Base-by-base conservation (phyloP, 805 yeast genomes). In the Myxozyma melibiosi region DNA sequence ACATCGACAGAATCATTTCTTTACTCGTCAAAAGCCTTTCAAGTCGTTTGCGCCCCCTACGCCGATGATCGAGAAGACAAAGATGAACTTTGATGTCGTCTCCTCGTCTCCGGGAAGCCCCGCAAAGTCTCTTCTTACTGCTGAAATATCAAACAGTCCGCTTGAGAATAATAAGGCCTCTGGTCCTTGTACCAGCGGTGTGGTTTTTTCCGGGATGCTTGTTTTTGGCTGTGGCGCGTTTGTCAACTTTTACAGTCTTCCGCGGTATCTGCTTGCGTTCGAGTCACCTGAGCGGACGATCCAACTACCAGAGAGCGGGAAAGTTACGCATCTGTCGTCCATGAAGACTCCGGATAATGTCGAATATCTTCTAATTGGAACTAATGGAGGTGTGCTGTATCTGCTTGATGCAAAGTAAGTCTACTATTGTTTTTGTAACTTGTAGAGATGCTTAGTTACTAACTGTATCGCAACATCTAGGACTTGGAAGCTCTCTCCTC, bases 131-230 rank as follows among this genome's bases (percentile, higher is more conserved):
- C 6, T 45, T 14, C 50, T 45, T 24, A 33, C 40, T 6, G 33
- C 31, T 7, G 31, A 22, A 24, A 39, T 40, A 13, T 39, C 51
- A 7, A 31, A 40, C 33, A 45, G 40, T 16, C 43, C 35, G 24
- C 16, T 7, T 5, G 20, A 14, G 18, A 18, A 8, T 13, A 14
- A 4, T 8, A 49, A 51, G 24, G 52, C 62, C 3, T 41, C 56
- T 13, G 60, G 63, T 4, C 59, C 62, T 2, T 60, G 62, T 34
- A 49, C 18, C n/a, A 35, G 63, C n/a, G 50, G 53, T 2, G 51
- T 62, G 1, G 57, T 57, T 14, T 60, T 56, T 37, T 37, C 40
- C 2, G 64, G 51, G n/a, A 37, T 16, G 46, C 51, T 60, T 8
- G 61, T 50, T 2, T 53, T 60, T 58, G 63, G 64, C 7, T 49